Percentiles rank a stretch among this genome's conserved stretches.
phyloP scores from a whole-genome alignment of 83 land plant genomes.

The Larix sibirica region DNA sequence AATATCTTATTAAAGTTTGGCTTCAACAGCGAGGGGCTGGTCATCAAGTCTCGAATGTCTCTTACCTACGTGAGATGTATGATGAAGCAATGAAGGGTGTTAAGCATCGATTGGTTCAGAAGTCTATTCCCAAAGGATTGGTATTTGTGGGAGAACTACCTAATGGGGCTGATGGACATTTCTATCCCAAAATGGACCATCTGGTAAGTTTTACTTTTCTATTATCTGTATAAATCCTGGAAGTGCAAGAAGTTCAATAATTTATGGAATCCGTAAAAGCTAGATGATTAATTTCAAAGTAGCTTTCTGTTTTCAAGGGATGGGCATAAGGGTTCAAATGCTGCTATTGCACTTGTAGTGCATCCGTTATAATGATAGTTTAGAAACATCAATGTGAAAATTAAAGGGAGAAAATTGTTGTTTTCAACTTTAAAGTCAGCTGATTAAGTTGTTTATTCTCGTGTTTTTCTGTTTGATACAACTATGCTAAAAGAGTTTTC shows the following conservation, averaged over 20 bases:
- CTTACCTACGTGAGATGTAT: constrained; percentile 81
- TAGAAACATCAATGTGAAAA: too few species aligned
- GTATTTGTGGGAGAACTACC: constrained; percentile 94
- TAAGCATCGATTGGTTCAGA: constrained; percentile 68
- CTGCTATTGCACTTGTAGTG: neutral
- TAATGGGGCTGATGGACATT: constrained; percentile 49
- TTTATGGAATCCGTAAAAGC: neutral
- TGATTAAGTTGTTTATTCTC: neutral
- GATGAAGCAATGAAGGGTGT: constrained; percentile 95
- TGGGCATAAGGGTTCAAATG: neutral
- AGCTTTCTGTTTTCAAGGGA: neutral
- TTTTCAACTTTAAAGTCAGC: neutral
- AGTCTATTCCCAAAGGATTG: constrained; percentile 83
- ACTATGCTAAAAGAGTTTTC: neutral
- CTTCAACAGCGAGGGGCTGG: constrained; percentile 59
- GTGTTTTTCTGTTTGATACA: neutral
- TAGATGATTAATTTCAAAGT: neutral
- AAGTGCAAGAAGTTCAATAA: neutral
- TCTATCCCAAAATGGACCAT: constrained; percentile 98
- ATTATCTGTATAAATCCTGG: neutral
- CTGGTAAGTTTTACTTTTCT: constrained; percentile 56
- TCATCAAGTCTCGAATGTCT: constrained; percentile 35
- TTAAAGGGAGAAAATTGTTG: too few species aligned
- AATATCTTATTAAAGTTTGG: constrained; percentile 96
- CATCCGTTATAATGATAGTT: neutral